Evolutionary conservation across 495 filamentous ascomycete species (phyloP), one percentile per base, ranked within the genome.

Genomic region (Jackrogersella minutella): DNA sequence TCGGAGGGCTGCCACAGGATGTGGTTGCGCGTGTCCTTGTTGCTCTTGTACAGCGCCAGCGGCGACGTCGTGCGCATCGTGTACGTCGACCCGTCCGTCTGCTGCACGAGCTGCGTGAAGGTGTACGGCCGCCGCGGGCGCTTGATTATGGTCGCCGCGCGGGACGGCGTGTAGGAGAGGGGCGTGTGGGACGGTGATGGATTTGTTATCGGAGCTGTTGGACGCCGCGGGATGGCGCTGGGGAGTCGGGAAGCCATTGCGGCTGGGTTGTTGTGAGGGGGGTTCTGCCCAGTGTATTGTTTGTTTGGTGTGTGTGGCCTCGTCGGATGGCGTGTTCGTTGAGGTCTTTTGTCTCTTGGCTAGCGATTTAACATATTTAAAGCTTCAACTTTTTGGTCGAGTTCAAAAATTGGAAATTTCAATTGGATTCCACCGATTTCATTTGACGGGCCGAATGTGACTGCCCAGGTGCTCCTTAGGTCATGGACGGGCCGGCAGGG

Each of bases 61-160:
- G 95, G 95, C 7, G 89, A 92, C 10, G 94, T 96, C 6, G 96
- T 97, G 72, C 96, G 93, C 59, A 91, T 85, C 10, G 90, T 87
- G 85, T 87, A 97, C 56, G 92, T 90, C 71, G 84, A 88, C 57
- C 95, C 95, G 83, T 99, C 95, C n/a, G 88, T 89, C 65, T 97
- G 89, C 56, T 93, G 94, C 54, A 98, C 85, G 30, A 99, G 88
- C 79, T 99, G 95, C 17, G 95, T 97, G 86, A 97, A 97, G 68
- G 89, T 91, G 86, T 97, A 97, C 30, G 95, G 95, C 3, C 93
- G 89, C 70, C 91, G 88, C 13, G 91, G 92, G 2, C 96, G 93
- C 31, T 84, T 87, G 73, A 99, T 85, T 62, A 97, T 90, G n/a
- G 90, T 91, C 21, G 95, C 96, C 74, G 93, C 86, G n/a, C 92